These are phyloP conservation scores for Thelonectria olida DNA, from an alignment of 2,329 filamentous ascomycete genomes.

Conservation along the genomic window DNA sequence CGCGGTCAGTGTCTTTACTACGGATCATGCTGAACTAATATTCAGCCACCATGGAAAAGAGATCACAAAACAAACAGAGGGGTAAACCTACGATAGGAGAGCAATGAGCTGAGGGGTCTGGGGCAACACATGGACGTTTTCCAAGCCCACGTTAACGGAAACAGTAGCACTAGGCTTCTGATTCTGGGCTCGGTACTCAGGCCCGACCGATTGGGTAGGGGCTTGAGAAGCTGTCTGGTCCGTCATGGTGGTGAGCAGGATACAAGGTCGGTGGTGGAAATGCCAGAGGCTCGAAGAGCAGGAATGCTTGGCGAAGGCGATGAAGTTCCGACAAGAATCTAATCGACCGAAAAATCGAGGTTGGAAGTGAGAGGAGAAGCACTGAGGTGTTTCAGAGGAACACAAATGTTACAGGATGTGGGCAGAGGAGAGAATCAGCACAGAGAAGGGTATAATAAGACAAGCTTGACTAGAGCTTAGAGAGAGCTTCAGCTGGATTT, in stretches of 20 bases:
- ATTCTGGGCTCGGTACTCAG: conserved; percentile 77
- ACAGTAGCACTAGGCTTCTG: conserved; percentile 90
- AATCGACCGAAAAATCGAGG: not conserved
- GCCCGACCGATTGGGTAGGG: conserved; percentile 75
- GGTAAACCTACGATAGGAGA: conserved; percentile 84
- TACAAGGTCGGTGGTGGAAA: conserved; percentile 17
- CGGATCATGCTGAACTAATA: conserved; percentile 83
- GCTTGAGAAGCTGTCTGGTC: conserved; percentile 34
- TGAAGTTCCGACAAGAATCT: not conserved
- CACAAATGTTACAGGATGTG: not conserved
- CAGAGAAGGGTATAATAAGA: conserved; percentile 29
- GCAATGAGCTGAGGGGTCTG: conserved; percentile 98
- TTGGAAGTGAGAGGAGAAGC: not conserved
- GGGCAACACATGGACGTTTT: conserved; percentile 88
- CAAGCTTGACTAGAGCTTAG: conserved; percentile 16
- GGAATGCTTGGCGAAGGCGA: not conserved
- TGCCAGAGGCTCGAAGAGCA: not conserved
- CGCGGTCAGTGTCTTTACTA: conserved; percentile 86
- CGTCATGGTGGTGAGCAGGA: conserved; percentile 36
- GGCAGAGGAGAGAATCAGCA: conserved; percentile 5
- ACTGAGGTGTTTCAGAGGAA: not conserved
- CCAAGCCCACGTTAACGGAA: conserved; percentile 80
- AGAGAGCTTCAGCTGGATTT: conserved; percentile 29
- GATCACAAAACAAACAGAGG: conserved; percentile 11
- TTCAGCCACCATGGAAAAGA: conserved; percentile 33